Base-by-base conservation (phyloP, 2,329 filamentous ascomycete species). In the Fonsecaea multimorphosa region DNA sequence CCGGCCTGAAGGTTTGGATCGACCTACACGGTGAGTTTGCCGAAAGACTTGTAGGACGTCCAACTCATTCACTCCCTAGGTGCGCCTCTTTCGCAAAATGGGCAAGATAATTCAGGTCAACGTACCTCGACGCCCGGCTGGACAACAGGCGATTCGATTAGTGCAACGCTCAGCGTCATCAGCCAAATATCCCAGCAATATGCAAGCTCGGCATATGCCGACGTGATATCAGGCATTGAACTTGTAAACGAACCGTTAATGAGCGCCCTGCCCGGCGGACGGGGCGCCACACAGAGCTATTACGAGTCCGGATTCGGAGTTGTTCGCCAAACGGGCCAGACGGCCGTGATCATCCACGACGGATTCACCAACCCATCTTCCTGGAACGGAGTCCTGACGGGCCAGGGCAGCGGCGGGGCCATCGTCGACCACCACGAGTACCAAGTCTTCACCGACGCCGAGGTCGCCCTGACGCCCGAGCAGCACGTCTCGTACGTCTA, bases 391-490 rank as follows among this genome's bases (percentile, higher is more conserved):
- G 87, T 86, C 75, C 80, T 89, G 71, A 79, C 77, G 0, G 82
- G 84, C 22, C 73, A 75, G 31, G 78, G 76, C 9, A 76, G 78
- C 64, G 74, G 74, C 55, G 84, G 85, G 54, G 83, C 89, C 46
- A 83, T 85, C 53, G 76, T 91, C 68, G 89, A 91, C 72, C 87
- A 88, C 64, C 89, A 91, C 74, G 86, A 90, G 73, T 91, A 91
- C 74, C 85, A 90, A 73, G 81, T 87, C 64, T 90, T 90, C 76
- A 81, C 79, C 65, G 76, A 81, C 27, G 78, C 77, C 0, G 78
- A 85, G 31, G 77, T 89, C 32, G 79, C 80, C 24, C 76, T 85
- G 74, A 76, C 79, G 38, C 81, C 82, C 3, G 77, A 79, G 69
- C 73, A 85, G 62, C 89, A 91, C 70, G 77, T 85, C 40, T 76